These are phyloP conservation scores for Pythium aristosporum DNA, from an alignment of 352 stramenopile genomes.

Conservation along the genomic window DNA sequence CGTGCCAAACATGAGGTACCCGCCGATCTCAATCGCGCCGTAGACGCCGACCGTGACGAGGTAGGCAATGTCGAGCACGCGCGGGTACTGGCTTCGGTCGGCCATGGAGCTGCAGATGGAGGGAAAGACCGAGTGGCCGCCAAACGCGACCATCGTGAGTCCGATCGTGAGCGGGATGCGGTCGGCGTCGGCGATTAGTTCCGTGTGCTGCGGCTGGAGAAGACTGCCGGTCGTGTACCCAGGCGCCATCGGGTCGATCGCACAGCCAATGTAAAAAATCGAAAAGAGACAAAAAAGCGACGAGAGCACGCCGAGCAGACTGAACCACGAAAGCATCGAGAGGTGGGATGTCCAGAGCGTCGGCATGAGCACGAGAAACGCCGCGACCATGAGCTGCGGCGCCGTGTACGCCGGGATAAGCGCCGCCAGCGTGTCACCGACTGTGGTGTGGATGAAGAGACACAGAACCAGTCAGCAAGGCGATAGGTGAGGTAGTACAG, in stretches of 20 bases:
- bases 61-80: slow-evolving; percentile 75
- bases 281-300: slow-evolving; percentile 78
- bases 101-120: slow-evolving; percentile 87
- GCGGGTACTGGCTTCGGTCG: slow-evolving; percentile 57
- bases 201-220: slow-evolving; percentile 51
- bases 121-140: slow-evolving; percentile 86
- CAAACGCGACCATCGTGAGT: slow-evolving; percentile 86
- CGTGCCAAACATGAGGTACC: slow-evolving; percentile 84
- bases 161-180: slow-evolving; percentile 79
- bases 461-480: too few species aligned
- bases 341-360: slow-evolving; percentile 81
- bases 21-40: slow-evolving; percentile 64
- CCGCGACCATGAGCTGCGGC: slow-evolving; percentile 61
- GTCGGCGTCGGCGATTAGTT: slow-evolving; percentile 62
- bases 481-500: neutral
- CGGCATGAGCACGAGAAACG: slow-evolving; percentile 73
- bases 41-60: slow-evolving; percentile 72
- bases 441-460: slow-evolving; percentile 18
- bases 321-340: slow-evolving; percentile 84
- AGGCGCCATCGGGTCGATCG: slow-evolving; percentile 40
- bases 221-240: slow-evolving; percentile 57
- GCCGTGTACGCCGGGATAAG: slow-evolving; percentile 65
- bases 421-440: slow-evolving; percentile 72
- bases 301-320: slow-evolving; percentile 81
- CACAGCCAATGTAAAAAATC: slow-evolving; percentile 75